Base-by-base conservation (phyloP, 169 alveolate genomes). In the Eimeria maxima region DNA sequence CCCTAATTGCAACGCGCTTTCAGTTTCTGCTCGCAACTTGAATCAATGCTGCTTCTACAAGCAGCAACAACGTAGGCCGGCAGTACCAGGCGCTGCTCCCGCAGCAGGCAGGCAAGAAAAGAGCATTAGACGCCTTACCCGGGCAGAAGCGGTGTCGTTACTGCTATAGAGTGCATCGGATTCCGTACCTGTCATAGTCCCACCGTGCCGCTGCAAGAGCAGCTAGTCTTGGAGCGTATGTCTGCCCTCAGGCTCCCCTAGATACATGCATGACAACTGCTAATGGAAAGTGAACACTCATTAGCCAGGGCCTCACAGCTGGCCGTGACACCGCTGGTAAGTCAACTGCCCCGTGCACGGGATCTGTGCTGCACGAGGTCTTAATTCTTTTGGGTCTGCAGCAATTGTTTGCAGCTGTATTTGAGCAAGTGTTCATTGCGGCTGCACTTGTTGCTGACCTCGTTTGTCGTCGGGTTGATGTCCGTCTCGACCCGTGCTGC, bases 401-500 rank as follows among this genome's bases (percentile, higher is more conserved):
- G 84, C 84, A 74, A 27, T 6, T 33, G 84, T 74, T 74, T 8
- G 84, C 47, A 16, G 47, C 47, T 44, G 29, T 3, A 42, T 5
- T 74, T 74, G 57, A 42, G 84, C 84, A 33, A 7, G 13, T 65
- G 14, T 22, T 65, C 74, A 65, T 38, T 65, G 74, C 69, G n/a
- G 7, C 74, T 65, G 74, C 74, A 24, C 33, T 42, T 65, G 74
- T 38, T 13, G 84, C 84, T 73, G 84, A 45, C 69, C 89, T 4
- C 18, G 45, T 1, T 20, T 42, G 29, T 47, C 69, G 22, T 78
- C 69, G 24, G 16, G 11, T 22, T 44, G 69, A 42, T 24, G 89
- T 44, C 44, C 29, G 10, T 83, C 76, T 0, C 89, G 89, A 1
- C 69, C 65, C 24, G 89, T 83, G 91, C 76, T 83, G 91, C 91